A percentile compares a stretch with the other conserved stretches of the same genome.
phyloP scores from a whole-genome alignment of 495 filamentous ascomycete species.

The Hypoxylon lienhwacheense region DNA sequence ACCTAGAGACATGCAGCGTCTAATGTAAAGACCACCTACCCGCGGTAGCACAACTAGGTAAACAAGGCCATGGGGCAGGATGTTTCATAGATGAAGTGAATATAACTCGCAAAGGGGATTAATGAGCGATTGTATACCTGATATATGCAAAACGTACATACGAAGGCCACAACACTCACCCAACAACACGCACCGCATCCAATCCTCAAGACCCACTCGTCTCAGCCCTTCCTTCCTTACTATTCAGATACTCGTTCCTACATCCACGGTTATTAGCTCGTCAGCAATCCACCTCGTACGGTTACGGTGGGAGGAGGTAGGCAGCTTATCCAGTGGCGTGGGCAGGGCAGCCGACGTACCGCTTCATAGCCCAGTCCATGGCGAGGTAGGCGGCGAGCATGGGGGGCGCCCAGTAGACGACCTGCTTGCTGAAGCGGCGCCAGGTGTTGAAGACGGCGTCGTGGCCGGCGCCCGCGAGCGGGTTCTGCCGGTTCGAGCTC shows the following conservation, averaged over 20 bases:
- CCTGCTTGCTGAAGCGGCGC: slow-evolving; percentile 61
- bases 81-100: too few relatives aligned
- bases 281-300: too few relatives aligned
- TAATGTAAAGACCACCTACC: too few relatives aligned
- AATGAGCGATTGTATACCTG: not conserved
- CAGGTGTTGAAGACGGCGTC: slow-evolving; percentile 62
- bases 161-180: not conserved
- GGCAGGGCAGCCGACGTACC: too few relatives aligned
- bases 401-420: slow-evolving; percentile 77
- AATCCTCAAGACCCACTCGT: not conserved
- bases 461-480: slow-evolving; percentile 54
- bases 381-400: slow-evolving; percentile 69
- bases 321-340: too few relatives aligned
- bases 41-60: too few relatives aligned
- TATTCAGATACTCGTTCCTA: slow-evolving; percentile 30
- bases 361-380: slow-evolving; percentile 82
- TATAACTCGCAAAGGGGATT: too few relatives aligned
- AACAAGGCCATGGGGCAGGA: too few relatives aligned
- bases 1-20: too few relatives aligned
- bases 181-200: not conserved
- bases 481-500: slow-evolving; percentile 54
- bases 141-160: not conserved
- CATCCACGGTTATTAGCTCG: not conserved
- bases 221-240: slow-evolving; percentile 17
- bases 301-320: too few relatives aligned